phyloP scores from a whole-genome alignment of 129 eudicot genomes.

The Dittrichia graveolens region DNA sequence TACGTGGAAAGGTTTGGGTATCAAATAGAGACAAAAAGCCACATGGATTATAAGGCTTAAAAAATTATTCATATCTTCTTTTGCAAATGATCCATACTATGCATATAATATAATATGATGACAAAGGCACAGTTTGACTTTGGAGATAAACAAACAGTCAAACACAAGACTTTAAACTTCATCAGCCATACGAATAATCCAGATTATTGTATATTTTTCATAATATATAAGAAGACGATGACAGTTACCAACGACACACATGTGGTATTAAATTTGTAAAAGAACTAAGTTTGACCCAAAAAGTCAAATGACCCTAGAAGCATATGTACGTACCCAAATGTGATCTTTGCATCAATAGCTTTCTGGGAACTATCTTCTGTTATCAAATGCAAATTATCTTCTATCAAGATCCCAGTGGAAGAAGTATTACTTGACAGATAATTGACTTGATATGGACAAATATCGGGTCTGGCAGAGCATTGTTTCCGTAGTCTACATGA shows the following conservation, averaged over 20 bases:
- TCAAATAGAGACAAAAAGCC: not conserved
- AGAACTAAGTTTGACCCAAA: not conserved
- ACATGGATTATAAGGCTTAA: not conserved
- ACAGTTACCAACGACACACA: not conserved
- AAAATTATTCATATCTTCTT: not conserved
- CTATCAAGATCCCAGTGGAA: constrained; percentile 74
- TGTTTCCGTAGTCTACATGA: constrained; percentile 47
- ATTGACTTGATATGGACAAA: constrained; percentile 69
- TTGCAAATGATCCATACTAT: not conserved
- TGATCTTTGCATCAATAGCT: constrained; percentile 59
- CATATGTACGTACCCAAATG: constrained; percentile 63
- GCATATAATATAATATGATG: not conserved
- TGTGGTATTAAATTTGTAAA: not conserved
- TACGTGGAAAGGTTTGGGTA: not conserved
- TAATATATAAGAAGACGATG: not conserved
- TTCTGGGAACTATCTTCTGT: constrained; percentile 48
- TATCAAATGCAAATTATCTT: constrained; percentile 71
- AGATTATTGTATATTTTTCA: not conserved
- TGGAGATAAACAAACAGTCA: not conserved
- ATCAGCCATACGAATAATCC: not conserved
- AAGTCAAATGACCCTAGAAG: constrained; percentile 1
- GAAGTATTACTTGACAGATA: constrained; percentile 78
- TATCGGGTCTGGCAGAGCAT: constrained; percentile 53
- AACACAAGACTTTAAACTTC: not conserved
- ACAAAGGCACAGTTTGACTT: not conserved